Evolutionary conservation across 1,284 basidiomycete species (phyloP), one percentile per base, ranked within the genome.

Genomic region (Bondarzewia mesenterica): DNA sequence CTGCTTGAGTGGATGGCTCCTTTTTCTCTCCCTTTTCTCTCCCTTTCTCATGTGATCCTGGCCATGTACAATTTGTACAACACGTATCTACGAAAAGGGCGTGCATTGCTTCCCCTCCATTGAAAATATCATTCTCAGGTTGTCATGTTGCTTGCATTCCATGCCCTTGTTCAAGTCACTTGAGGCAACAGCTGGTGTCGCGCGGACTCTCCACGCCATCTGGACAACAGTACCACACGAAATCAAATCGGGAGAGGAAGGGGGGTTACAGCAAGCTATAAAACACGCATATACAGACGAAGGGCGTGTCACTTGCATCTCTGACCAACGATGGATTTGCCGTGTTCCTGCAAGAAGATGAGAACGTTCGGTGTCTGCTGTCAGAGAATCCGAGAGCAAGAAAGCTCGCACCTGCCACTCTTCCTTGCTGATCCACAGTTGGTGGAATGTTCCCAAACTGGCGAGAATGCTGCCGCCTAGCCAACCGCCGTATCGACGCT

Each of bases 401-500:
- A 41, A 3, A n/a, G 22, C 20, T 68, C 78, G 35, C 51, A 86
- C 89, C 75, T 89, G 80, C 84, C 89, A 94, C 61, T 95, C 92
- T 63, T 93, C 90, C 60, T 76, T 82, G 61, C 89, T 92, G 60
- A 94, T 90, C 92, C 92, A 94, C 35, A 94, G 69, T 60, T 97
- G 93, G 66, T 98, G 93, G 78, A 97, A 98, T 14, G 93, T 95
- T 23, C 94, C 94, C 60, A 97, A 68, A 60, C 89, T 93, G 1
- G 88, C 92, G 48, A 97, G 73, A 55, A 97, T 93, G 56, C 89
- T 92, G 22, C 93, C 93, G 15, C 93, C 93, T 7, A 98, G 72
- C 94, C 94, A 98, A 15, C 85, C 84, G 10, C 90, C 86, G 63
- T 90, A 95, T 51, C 86, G 78, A 43, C 93, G 78, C 65, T 97